Conservation (phyloP, 1,139 yeast species). For the Scheffersomyces segobiensis region DNA sequence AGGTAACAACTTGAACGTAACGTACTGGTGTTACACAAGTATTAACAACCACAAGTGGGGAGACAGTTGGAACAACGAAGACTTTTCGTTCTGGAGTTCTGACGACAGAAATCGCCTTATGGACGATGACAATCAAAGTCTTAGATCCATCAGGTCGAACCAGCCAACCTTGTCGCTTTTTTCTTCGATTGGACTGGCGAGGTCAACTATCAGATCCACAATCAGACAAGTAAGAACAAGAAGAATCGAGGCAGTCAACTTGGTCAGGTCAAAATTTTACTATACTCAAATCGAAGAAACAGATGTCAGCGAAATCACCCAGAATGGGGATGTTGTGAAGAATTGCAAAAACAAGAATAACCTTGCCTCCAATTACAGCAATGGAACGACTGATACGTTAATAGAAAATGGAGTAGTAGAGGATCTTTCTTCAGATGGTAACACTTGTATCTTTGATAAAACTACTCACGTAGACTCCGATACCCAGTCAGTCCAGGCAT, state of each 20-base stretch:
- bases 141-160: background rate
- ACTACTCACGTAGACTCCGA: background rate
- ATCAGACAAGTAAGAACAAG: background rate
- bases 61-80: conserved; percentile 92
- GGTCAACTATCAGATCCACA: background rate
- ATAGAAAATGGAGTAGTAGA: background rate
- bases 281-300: background rate
- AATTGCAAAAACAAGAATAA: background rate
- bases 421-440: background rate
- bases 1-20: conserved; percentile 65
- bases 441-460: background rate
- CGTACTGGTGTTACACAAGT: conserved; percentile 84
- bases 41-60: conserved; percentile 79
- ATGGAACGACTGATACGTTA: background rate
- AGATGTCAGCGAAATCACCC: background rate
- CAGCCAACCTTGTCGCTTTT: background rate
- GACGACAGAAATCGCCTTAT: conserved; percentile 51
- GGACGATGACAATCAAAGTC: conserved; percentile 9
- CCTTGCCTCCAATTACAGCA: background rate
- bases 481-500: conserved; percentile 2
- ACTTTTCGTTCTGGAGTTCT: conserved; percentile 79
- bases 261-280: background rate
- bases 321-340: background rate
- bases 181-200: background rate
- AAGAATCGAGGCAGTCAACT: background rate